Evolutionary conservation across 1,139 yeast species (phyloP).

Genomic region (Candida pseudoviswanathii): DNA sequence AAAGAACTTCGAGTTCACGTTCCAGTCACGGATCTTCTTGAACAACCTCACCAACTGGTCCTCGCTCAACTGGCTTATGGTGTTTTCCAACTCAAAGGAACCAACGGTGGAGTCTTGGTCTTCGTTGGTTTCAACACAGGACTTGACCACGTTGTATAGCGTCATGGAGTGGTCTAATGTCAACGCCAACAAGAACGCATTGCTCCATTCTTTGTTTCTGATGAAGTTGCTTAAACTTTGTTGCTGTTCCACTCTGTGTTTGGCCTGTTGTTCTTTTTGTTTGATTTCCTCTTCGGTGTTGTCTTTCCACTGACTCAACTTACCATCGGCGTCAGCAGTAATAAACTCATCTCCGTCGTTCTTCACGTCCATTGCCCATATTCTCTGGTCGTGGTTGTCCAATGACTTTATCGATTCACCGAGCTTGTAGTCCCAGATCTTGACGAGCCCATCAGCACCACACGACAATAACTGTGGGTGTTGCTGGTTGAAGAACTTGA

Average conservation of each 20-base stretch:
- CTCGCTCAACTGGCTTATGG: constrained; percentile 58
- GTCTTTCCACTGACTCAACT: constrained; percentile 85
- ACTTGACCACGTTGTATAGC: constrained; percentile 67
- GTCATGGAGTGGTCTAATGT: constrained; percentile 87
- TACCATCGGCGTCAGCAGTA: constrained; percentile 95
- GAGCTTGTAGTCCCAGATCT: constrained; percentile 79
- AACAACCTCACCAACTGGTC: constrained; percentile 64
- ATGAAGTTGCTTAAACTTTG: constrained; percentile 80
- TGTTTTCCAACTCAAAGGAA: constrained; percentile 61
- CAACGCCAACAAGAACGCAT: constrained; percentile 84
- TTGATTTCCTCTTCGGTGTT: constrained; percentile 69
- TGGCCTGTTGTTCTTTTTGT: constrained; percentile 54
- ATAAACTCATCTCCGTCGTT: constrained; percentile 66
- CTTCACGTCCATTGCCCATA: constrained; percentile 81
- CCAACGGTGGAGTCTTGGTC: constrained; percentile 58
- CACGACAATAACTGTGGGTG: constrained; percentile 75
- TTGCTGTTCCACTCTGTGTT: constrained; percentile 75
- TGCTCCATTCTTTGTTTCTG: constrained; percentile 74
- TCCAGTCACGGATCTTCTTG: constrained; percentile 90
- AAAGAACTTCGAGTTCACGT: constrained; percentile 81
- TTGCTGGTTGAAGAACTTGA: constrained; percentile 59
- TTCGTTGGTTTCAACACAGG: constrained; percentile 49
- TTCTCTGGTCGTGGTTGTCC: constrained; percentile 90
- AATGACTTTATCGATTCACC: constrained; percentile 83
- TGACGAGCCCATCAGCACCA: constrained; percentile 94